Evolutionary conservation across 208 protist species (phyloP).

Genomic region (Phytomonas sp.): DNA sequence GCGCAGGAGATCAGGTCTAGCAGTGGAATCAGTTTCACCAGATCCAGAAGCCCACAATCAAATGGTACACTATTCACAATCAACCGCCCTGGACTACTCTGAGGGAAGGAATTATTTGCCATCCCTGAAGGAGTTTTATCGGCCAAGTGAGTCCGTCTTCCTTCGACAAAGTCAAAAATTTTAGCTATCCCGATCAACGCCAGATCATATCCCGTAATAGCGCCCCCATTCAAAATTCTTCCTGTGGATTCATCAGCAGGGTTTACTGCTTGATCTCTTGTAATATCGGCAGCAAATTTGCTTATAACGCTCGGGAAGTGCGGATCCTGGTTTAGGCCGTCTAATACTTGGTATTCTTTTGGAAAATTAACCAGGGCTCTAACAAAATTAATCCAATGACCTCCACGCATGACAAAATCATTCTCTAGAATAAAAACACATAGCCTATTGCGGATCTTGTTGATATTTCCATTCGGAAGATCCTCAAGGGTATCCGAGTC

Average conservation of each 20-base stretch:
- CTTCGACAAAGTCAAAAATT: neutral
- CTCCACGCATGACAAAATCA: slow-evolving; percentile 51
- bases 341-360: slow-evolving; percentile 12
- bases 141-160: neutral
- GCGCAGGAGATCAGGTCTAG: slow-evolving; percentile 20
- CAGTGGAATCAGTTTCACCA: slow-evolving; percentile 39
- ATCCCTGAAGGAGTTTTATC: neutral
- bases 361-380: slow-evolving; percentile 77
- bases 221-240: neutral
- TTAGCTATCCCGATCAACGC: neutral
- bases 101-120: neutral
- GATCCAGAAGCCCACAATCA: slow-evolving; percentile 13
- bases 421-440: slow-evolving; percentile 63
- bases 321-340: neutral
- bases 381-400: slow-evolving; percentile 73
- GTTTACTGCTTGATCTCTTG: neutral
- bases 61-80: slow-evolving; percentile 8
- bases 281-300: neutral
- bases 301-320: neutral
- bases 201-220: neutral
- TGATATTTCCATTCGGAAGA: slow-evolving; percentile 47
- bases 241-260: neutral
- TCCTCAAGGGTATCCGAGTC: neutral
- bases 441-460: slow-evolving; percentile 47
- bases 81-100: neutral